Percentiles rank a stretch among this genome's conserved stretches.
Conservation (phyloP, 495 filamentous ascomycete genomes). For the Pyronema domesticum region DNA sequence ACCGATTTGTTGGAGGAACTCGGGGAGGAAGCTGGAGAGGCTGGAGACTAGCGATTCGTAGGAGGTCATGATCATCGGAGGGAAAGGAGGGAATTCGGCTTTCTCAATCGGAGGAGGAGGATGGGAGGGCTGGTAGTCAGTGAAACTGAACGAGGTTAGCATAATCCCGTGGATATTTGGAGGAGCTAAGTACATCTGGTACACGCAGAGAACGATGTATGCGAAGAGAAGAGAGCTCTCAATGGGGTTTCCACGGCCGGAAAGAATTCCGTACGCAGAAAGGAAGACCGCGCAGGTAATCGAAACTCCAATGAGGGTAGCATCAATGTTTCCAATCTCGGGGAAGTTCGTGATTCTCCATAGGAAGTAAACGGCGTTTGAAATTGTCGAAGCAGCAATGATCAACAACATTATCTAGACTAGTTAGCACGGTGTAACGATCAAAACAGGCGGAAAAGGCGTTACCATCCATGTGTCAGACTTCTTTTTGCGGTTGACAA, state of each 20-base stretch:
- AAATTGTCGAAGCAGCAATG: constrained; percentile 74
- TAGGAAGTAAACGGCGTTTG: constrained; percentile 86
- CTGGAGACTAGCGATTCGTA: constrained; percentile 78
- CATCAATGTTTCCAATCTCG: constrained; percentile 82
- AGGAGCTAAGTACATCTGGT: constrained; percentile 46
- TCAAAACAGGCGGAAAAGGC: constrained; percentile 4
- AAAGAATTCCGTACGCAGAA: constrained; percentile 84
- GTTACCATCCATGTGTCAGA: constrained; percentile 91
- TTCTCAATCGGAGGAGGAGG: constrained; percentile 34
- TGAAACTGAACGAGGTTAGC: constrained; percentile 38
- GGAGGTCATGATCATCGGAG: constrained; percentile 96
- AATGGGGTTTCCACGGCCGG: constrained; percentile 84
- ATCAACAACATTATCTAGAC: constrained; percentile 69
- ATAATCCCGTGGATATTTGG: neutral
- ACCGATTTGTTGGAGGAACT: constrained; percentile 64
- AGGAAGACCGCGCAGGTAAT: constrained; percentile 83
- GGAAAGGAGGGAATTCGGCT: constrained; percentile 78
- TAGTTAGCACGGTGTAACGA: constrained; percentile 18
- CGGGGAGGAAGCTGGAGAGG: constrained; percentile 57
- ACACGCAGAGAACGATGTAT: constrained; percentile 91
- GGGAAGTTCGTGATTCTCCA: constrained; percentile 90
- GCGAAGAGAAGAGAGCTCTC: constrained; percentile 92
- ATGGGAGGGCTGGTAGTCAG: constrained; percentile 73
- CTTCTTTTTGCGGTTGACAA: constrained; percentile 70
- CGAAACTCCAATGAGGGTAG: constrained; percentile 75